Conservation (phyloP, 2,329 filamentous ascomycete genomes). For the Drechslerella dactyloides region DNA sequence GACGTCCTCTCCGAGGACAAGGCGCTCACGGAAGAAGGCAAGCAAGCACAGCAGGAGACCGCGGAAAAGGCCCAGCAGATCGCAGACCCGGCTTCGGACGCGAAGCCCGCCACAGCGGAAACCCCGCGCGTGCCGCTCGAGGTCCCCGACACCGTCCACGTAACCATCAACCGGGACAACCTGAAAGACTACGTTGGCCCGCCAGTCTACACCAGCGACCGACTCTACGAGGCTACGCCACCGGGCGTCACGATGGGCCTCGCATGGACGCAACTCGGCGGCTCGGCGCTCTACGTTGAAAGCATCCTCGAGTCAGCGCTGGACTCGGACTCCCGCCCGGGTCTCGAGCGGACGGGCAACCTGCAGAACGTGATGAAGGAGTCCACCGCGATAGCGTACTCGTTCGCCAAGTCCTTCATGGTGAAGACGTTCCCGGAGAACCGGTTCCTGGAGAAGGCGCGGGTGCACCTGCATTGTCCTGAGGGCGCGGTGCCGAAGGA, state of each 20-base stretch:
- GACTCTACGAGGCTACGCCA: conserved; percentile 90
- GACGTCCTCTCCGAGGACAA: conserved; percentile 79
- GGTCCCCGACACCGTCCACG: conserved; percentile 84
- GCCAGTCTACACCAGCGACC: conserved; percentile 91
- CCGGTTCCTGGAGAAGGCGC: conserved; percentile 93
- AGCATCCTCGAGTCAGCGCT: conserved; percentile 84
- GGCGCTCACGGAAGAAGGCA: conserved; percentile 78
- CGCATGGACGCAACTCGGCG: conserved; percentile 97
- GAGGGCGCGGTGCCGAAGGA: conserved; percentile 97
- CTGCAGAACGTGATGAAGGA: conserved; percentile 98
- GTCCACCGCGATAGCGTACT: conserved; percentile 92
- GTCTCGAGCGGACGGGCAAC: conserved; percentile 90
- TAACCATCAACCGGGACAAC: conserved; percentile 85
- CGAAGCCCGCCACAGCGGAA: conserved; percentile 65
- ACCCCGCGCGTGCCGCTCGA: conserved; percentile 75
- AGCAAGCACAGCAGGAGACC: conserved; percentile 56
- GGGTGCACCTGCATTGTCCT: conserved; percentile 92
- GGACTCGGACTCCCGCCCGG: conserved; percentile 75
- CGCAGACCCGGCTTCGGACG: conserved; percentile 60
- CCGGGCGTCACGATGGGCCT: conserved; percentile 96
- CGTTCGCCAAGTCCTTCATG: conserved; percentile 88
- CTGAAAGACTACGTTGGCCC: conserved; percentile 97
- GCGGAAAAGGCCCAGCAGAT: conserved; percentile 54
- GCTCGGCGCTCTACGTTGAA: conserved; percentile 94
- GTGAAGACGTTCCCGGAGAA: conserved; percentile 85